Evolutionary conservation across 495 filamentous ascomycete species (phyloP), one percentile per base, ranked within the genome.

Genomic region (Penicillium lividum): DNA sequence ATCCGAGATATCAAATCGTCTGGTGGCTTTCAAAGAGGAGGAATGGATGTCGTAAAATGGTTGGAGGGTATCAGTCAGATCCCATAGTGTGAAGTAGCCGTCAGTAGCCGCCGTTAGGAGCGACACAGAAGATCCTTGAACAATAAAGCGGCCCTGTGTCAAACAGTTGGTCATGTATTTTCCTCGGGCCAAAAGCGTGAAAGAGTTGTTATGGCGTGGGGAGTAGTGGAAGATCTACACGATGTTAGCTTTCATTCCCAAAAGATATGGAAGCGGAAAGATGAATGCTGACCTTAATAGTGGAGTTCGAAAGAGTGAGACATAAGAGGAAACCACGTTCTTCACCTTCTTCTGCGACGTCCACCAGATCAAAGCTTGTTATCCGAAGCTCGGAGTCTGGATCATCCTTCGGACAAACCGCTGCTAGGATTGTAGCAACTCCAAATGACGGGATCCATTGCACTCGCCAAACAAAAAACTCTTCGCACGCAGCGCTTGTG

Each of bases 391-490:
- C 94, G 4, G 82, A 81, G 7, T 83, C 78, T 0, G 79, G 74
- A 3, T 82, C 84, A 11, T 79, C 75, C 22, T 84, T 82, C 0
- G 82, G 81, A 63, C 84, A 87, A 9, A 76, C 70, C 0, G 84
- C 85, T 62, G 91, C 84, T 58, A 86, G 83, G 4, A 86, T 76
- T 4, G 88, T 83, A 31, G 86, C 78, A 43, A 87, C 47, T 56
- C 85, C 75, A 57, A 84, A 69, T 34, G 71, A 60, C 45, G 82
- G 80, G 10, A 92, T 68, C 2, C 54, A 63, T 2, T 75, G 70
- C 10, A 96, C 66, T 33, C 82, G 78, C 93, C 93, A 98, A 28
- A 93, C 82, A 55, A 84, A 93, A 58, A 98, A 87, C 65, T 98
- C 95, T 63, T 96, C 93, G 55, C 83, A 86, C 0, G 90, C 94